These are phyloP conservation scores for Malassezia furfur DNA, from an alignment of 1,284 basidiomycete species.

Conservation along the genomic window DNA sequence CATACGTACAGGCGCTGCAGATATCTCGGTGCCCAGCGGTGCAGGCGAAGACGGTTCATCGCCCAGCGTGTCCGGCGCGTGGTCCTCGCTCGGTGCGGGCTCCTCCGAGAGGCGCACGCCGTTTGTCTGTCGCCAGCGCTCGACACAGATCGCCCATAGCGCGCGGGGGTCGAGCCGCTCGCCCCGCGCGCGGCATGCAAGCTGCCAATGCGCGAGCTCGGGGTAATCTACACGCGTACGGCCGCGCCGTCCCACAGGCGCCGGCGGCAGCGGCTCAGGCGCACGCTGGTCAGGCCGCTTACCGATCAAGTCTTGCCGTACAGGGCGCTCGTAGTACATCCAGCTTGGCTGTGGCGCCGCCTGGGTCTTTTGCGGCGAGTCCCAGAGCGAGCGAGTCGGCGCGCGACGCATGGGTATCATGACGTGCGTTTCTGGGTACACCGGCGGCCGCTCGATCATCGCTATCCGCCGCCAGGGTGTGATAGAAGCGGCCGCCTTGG, in stretches of 20 bases:
- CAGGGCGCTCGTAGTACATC: slow-evolving; percentile 11
- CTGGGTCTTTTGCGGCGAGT: slow-evolving; percentile 2
- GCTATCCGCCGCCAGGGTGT: slow-evolving; percentile 6
- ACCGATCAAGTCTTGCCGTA: neutral
- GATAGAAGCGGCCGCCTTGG: slow-evolving; percentile 2
- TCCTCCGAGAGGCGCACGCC: too few relatives aligned
- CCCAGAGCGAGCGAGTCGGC: neutral
- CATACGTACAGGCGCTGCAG: too few relatives aligned
- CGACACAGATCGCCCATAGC: slow-evolving; percentile 4
- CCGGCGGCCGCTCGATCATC: slow-evolving; percentile 9
- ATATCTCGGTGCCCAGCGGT: too few relatives aligned
- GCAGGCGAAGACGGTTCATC: too few relatives aligned
- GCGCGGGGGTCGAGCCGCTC: slow-evolving; percentile 5
- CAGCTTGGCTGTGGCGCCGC: slow-evolving; percentile 4
- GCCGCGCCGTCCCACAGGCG: neutral
- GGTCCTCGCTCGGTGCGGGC: too few relatives aligned
- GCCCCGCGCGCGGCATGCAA: slow-evolving; percentile 8
- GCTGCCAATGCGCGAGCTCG: slow-evolving; percentile 10
- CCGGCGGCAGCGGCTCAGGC: slow-evolving; percentile 10
- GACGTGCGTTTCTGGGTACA: slow-evolving; percentile 18
- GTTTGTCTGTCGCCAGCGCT: neutral
- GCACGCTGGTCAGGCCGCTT: slow-evolving; percentile 1
- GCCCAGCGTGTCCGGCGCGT: too few relatives aligned
- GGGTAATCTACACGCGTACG: slow-evolving; percentile 9
- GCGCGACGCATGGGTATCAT: slow-evolving; percentile 1